Conservation (phyloP, 1,284 basidiomycete species). For the Leccinum solheimii region DNA sequence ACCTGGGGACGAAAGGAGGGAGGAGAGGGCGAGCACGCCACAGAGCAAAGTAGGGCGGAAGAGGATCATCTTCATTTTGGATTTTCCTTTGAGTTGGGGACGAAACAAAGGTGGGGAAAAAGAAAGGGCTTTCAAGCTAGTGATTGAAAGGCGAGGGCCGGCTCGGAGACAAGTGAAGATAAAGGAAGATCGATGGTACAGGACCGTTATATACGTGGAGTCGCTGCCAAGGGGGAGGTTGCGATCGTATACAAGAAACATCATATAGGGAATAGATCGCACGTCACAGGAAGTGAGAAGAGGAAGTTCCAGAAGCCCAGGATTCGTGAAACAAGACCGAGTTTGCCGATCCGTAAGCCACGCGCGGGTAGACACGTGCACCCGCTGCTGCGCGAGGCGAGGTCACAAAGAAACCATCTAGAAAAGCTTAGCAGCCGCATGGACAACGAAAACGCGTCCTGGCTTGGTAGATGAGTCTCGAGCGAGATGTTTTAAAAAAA, state of each 20-base stretch:
- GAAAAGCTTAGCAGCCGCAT: neutral
- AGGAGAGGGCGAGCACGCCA: conserved; percentile 13
- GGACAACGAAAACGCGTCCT: neutral
- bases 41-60: conserved; percentile 20
- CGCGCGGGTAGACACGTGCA: neutral
- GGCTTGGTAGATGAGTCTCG: neutral
- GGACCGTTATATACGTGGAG: neutral
- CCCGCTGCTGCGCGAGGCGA: neutral
- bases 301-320: neutral
- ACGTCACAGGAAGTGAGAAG: no score
- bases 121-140: neutral
- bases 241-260: conserved; percentile 2
- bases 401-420: neutral
- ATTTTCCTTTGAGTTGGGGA: neutral
- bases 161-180: neutral
- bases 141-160: neutral
- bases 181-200: neutral
- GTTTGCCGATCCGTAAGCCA: neutral
- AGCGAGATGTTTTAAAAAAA: neutral
- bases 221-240: neutral
- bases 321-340: neutral
- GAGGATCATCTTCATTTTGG: conserved; percentile 20
- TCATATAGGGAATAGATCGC: conserved; percentile 3
- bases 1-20: conserved; percentile 13
- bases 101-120: neutral